Base-by-base conservation (phyloP, 116 monocot species). In the Thalassia testudinum region DNA sequence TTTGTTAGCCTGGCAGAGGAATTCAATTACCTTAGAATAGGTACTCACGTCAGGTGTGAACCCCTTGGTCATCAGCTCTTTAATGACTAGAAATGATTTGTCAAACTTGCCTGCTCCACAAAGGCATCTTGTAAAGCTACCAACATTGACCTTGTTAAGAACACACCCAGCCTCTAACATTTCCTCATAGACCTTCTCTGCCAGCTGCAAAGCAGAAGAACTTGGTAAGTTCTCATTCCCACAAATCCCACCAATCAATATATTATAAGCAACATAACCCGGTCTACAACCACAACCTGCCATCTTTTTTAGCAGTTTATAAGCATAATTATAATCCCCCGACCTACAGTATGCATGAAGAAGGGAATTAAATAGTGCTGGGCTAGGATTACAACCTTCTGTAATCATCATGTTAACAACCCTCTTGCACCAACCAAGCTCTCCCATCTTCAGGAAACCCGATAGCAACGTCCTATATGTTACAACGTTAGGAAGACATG, bases 361-460 rank as follows among this genome's bases (percentile, higher is more conserved):
- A 51, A 95, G 87, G 42, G 81, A 84, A 67, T 88, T 84, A 59
- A 95, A 95, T 45, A 88, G 59, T 27, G 75, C 62, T 1, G 60
- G 64, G 49, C 38, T 85, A 23, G 95, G 88, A 72, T 66, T 56
- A 49, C 80, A 88, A 37, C 95, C 95, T 62, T 95, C 95, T 8
- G 51, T 78, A 37, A 82, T 72, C 88, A 88, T 95, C 78, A 76
- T 84, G 43, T 81, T 85, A 21, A 88, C 27, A 29, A 95, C 74
- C 58, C 88, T 72, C 74, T 95, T 95, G 49, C 95, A 95, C 87
- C 95, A 88, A 19, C 95, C 88, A 21, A 95, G 78, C 64, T 95
- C 88, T 49, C 76, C 70, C 42, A 85, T 88, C 50, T 51, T 81
- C 58, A 95, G 47, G 68, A 95, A 88, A 3, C 95, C 88, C 6